Conservation (phyloP, 305 asterid species). For the Euphrasia arctica region DNA sequence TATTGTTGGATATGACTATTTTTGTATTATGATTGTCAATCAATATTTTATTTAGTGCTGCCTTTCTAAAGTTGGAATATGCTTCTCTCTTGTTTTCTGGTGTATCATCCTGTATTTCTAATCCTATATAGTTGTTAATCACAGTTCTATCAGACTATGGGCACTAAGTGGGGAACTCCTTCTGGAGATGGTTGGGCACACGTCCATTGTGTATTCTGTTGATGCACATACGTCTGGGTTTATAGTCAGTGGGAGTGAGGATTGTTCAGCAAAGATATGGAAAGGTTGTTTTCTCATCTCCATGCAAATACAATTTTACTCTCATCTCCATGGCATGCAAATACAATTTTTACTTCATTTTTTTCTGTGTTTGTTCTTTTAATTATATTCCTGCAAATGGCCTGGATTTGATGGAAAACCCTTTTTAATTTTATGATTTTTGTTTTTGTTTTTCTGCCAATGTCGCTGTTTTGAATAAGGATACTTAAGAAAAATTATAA, state of each 20-base stretch:
- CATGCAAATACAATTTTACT: not conserved
- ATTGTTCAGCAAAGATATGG: constrained; percentile 89
- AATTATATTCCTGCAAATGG: constrained; percentile 9
- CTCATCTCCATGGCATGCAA: too few species aligned
- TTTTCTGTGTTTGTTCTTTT: constrained; percentile 13
- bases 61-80: constrained; percentile 6
- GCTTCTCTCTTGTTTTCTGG: not conserved
- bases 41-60: not conserved
- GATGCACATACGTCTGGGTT: constrained; percentile 88
- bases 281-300: constrained; percentile 53
- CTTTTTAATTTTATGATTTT: not conserved
- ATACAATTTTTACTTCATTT: not conserved
- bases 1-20: constrained; percentile 1
- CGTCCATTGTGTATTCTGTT: constrained; percentile 87
- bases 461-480: not conserved
- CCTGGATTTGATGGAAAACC: constrained; percentile 14
- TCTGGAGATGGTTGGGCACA: constrained; percentile 95
- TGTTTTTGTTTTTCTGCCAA: too few species aligned
- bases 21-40: not conserved
- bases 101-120: constrained; percentile 18
- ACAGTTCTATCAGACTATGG: constrained; percentile 91
- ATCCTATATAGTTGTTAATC: constrained; percentile 32
- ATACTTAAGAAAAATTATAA: too few species aligned
- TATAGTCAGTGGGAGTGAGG: constrained; percentile 94
- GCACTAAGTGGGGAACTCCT: constrained; percentile 75